Evolutionary conservation across 2,329 filamentous ascomycete genomes (phyloP).

Genomic region (Nannizziopsis arthrosporioides): DNA sequence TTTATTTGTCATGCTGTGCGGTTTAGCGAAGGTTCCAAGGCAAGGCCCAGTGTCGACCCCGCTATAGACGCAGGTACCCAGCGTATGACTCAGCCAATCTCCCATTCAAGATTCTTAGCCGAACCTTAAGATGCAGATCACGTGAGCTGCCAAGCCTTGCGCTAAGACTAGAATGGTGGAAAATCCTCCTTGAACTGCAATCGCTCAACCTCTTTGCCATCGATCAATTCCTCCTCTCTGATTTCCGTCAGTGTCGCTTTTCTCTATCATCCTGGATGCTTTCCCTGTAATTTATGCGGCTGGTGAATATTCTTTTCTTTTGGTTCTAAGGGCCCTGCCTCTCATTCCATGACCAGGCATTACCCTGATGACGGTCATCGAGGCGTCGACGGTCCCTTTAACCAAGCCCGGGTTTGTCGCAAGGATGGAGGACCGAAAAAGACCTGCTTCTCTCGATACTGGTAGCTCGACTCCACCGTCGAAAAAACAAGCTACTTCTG

Average conservation of each 20-base stretch:
- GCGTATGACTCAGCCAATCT: too few species aligned
- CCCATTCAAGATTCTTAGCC: too few species aligned
- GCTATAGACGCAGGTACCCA: too few species aligned
- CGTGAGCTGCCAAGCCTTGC: conserved; percentile 27
- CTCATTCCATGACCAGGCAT: conserved; percentile 7
- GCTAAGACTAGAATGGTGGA: conserved; percentile 22
- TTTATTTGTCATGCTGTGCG: too few species aligned
- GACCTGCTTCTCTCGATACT: conserved; percentile 66
- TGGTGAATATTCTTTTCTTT: neutral
- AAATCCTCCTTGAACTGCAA: conserved; percentile 29
- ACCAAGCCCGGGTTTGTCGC: conserved; percentile 64
- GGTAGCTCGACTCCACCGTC: conserved; percentile 79
- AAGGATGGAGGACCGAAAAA: conserved; percentile 99
- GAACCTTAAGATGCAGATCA: conserved; percentile 23
- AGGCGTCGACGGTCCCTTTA: conserved; percentile 60
- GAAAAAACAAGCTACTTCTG: conserved; percentile 66
- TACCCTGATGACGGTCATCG: conserved; percentile 75
- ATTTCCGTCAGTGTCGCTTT: neutral
- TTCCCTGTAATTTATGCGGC: neutral
- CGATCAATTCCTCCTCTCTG: conserved; percentile 14
- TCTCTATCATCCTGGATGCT: neutral
- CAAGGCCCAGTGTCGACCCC: too few species aligned
- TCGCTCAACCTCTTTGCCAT: conserved; percentile 18
- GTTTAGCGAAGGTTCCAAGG: too few species aligned
- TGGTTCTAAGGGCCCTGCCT: conserved; percentile 2